These are phyloP conservation scores for Periconia sp. DNA, from an alignment of 2,329 filamentous ascomycete genomes.

Conservation along the genomic window DNA sequence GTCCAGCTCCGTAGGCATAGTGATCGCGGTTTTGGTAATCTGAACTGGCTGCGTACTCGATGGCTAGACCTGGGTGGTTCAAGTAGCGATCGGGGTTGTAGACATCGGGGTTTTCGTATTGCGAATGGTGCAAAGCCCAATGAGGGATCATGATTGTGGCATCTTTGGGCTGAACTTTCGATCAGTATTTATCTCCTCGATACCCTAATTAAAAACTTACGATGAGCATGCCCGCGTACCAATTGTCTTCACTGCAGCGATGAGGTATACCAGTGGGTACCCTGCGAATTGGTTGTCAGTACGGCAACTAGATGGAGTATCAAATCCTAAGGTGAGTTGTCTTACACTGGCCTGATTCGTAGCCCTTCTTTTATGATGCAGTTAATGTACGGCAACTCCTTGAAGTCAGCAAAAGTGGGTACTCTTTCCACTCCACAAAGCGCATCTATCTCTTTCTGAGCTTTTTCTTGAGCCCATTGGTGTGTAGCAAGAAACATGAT, in stretches of 20 bases:
- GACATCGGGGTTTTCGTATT: constrained; percentile 23
- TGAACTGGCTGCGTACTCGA: constrained; percentile 38
- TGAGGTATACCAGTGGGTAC: constrained; percentile 26
- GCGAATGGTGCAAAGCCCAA: constrained; percentile 21
- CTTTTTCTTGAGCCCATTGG: constrained; percentile 22
- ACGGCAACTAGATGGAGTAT: not conserved
- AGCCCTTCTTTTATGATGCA: constrained; percentile 33
- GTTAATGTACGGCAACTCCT: constrained; percentile 31
- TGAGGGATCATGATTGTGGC: constrained; percentile 33
- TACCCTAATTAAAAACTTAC: no score
- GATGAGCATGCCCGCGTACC: constrained; percentile 34
- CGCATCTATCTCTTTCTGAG: constrained; percentile 20
- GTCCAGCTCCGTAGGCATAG: constrained; percentile 53
- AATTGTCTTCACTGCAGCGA: constrained; percentile 24
- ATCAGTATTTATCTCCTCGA: not conserved
- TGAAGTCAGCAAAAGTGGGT: constrained; percentile 26
- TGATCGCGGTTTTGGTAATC: constrained; percentile 46
- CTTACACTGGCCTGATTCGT: constrained; percentile 29
- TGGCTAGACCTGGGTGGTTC: constrained; percentile 34
- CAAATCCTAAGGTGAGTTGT: not conserved
- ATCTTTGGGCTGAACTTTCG: constrained; percentile 22
- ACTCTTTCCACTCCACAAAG: constrained; percentile 18
- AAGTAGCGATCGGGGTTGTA: constrained; percentile 44
- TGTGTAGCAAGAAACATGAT: constrained; percentile 27
- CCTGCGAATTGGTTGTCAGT: constrained; percentile 10